These are phyloP conservation scores for Nannizzia gypsea DNA, from an alignment of 2,329 filamentous ascomycete genomes.

Conservation along the genomic window DNA sequence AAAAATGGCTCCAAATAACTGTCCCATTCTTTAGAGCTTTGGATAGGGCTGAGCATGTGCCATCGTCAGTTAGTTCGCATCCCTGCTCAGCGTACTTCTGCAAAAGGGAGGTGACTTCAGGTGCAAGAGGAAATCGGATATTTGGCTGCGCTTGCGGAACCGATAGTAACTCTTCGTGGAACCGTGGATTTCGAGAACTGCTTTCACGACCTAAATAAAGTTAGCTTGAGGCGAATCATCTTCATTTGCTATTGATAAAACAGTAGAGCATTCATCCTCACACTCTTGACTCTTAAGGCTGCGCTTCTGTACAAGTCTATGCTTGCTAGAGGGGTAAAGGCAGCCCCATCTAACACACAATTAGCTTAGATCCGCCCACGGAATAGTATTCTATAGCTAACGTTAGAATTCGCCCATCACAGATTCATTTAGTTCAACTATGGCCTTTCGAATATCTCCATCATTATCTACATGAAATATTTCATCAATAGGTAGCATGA, in stretches of 20 bases:
- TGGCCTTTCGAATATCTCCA: conserved; percentile 7
- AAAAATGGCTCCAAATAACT: background rate
- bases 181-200: background rate
- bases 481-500: background rate
- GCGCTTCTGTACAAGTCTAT: conserved; percentile 4
- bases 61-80: background rate
- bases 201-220: background rate
- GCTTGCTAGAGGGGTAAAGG: background rate
- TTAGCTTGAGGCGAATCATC: too few relatives aligned
- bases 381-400: background rate
- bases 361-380: conserved; percentile 6
- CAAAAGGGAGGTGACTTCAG: conserved; percentile 11
- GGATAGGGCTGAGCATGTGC: conserved; percentile 3
- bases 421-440: conserved; percentile 9
- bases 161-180: background rate
- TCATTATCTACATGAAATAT: conserved; percentile 5
- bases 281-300: conserved; percentile 10
- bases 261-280: background rate
- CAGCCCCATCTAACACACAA: conserved; percentile 7
- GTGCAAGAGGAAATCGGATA: conserved; percentile 9
- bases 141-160: conserved; percentile 2
- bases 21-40: conserved; percentile 4
- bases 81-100: conserved; percentile 4
- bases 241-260: too few relatives aligned
- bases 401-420: conserved; percentile 4